Base-by-base conservation (phyloP, 2,329 filamentous ascomycete genomes). In the Coleophoma cylindrospora region DNA sequence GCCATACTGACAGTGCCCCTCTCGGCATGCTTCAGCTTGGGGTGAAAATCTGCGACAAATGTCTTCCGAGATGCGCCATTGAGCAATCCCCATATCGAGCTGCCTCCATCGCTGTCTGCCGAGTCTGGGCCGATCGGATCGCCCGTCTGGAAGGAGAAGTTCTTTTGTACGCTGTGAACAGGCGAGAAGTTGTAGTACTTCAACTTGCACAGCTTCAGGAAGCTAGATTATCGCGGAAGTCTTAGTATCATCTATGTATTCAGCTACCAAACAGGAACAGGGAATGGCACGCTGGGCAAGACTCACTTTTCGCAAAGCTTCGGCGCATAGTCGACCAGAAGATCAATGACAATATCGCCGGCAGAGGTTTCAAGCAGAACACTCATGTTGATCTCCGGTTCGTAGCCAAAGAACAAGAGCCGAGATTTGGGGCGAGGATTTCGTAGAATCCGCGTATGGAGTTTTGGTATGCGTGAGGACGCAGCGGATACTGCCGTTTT, bases 131-230 rank as follows among this genome's bases (percentile, higher is more conserved):
- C 92, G 48, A 97, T 84, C 12, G 92, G 92, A 64, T 97, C 94
- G 66, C 92, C 92, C 33, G 89, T 95, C 70, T 97, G 92, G 70
- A 96, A 96, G 54, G 91, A 95, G 71, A 96, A 97, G 70, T 90
- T 84, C 68, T 92, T 94, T 66, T 96, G 94, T 36, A 99, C 82
- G 58, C 86, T 91, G 72, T 96, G 89, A 49, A 97, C 74, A 22
- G 92, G 94, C 6, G 91, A 85, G 69, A 95, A 97, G 74, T 97
- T 97, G 83, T 96, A 99, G 74, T 97, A 99, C 74, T 96, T 99
- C 71, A 91, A 77, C 74, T 97, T 97, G 82, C 94, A 96, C 61
- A 99, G 88, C 78, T 99, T 97, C 50, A 99, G 76, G 69, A 99
- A 97, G 78, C 90, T 95, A 69, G 56, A 66, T 63, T 60, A 64